Evolutionary conservation across 1,139 yeast genomes (phyloP), one percentile per base, ranked within the genome.

Genomic region (Debaryomycetaceae sp.): DNA sequence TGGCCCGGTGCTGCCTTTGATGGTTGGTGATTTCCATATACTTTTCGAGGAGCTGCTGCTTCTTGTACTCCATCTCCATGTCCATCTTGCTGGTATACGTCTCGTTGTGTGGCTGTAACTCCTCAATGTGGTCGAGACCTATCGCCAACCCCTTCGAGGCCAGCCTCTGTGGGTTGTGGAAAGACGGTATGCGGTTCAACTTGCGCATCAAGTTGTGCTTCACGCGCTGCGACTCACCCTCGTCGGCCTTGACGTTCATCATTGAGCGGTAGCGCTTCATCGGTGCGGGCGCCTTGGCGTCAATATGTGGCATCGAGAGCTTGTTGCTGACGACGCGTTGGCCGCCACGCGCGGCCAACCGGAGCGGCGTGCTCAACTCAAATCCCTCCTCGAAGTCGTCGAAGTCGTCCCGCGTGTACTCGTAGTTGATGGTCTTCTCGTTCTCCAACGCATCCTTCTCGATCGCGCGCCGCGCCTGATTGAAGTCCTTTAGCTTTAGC

Each of bases 171-270:
- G 5, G 16, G 27, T n/a, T 10, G 40, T 64, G 62, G 40, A 66
- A 66, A 2, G 71, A 65, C 0, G 72, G 72, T 27, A 65, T 65
- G 21, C 73, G 45, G 37, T 65, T 69, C 25, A 66, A 45, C 38
- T 62, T 65, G 26, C 56, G 43, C 27, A 62, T 61, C 13, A 65
- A 53, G 30, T 52, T 51, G 38, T 59, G 58, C 32, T 57, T 56
- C 16, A 25, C 27, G 39, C 51, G 49, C 34, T 61, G 60, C 43
- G 58, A 59, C 16, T 43, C 38, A 23, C 39, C 30, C 9, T 34
- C 42, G 4, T 36, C 39, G 16, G 49, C 36, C 16, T 32, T 24
- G 2, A 33, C 36, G 36, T 59, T 65, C 55, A 60, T 51, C 16
- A 58, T 52, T 4, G 69, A 61, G 32, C 51, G 53, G 37, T 49